Base-by-base conservation (phyloP, 345 rosid species). In the Syzygium aqueum region DNA sequence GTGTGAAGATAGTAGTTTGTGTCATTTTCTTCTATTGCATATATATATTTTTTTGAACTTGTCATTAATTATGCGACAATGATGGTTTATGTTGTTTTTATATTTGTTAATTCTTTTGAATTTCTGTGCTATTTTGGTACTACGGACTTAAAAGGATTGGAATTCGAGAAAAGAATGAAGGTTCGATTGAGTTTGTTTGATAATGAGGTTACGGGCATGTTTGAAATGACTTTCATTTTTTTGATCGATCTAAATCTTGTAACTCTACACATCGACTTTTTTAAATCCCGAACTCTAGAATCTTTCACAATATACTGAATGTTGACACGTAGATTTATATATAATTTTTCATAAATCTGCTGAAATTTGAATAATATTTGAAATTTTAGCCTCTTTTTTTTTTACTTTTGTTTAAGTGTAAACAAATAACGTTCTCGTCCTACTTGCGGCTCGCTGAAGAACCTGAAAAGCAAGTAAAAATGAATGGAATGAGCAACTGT, bases 201-300 rank as follows among this genome's bases (percentile, higher is more conserved):
- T 0, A 3, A 33, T 33, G 19, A 16, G 78, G 37, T 30, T 3
- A 10, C 22, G 10, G 23, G 22, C 1, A 0, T 7, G 22, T 65
- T 1, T 67, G 3, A 67, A 67, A 67, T 67, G 77, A 0, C 40
- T 16, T 16, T 65, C 15, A 30, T 7, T 8, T 16, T 65, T 30
- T 1, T 43, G 57, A 8, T 67, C 40, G 23, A 33, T 67, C 78
- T 33, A 67, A 33, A 67, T 67, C 78, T 67, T 8, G 13, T 17
- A 6, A 37, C 49, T 19, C 15, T 0, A 13, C 46, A 67, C 7
- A 1, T 67, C 6, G 1, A 19, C 25, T 67, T 33, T 28, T 8
- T 2, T 1, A 17, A 15, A 33, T 17, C 11, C 3, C 3, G 0
- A 73, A 33, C 25, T 21, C 82, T 73, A 9, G 25, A 33, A 73